A percentile compares a stretch with the other conserved stretches of the same genome.
phyloP scores from a whole-genome alignment of 2,329 filamentous ascomycete genomes.

The Alternaria sp. region DNA sequence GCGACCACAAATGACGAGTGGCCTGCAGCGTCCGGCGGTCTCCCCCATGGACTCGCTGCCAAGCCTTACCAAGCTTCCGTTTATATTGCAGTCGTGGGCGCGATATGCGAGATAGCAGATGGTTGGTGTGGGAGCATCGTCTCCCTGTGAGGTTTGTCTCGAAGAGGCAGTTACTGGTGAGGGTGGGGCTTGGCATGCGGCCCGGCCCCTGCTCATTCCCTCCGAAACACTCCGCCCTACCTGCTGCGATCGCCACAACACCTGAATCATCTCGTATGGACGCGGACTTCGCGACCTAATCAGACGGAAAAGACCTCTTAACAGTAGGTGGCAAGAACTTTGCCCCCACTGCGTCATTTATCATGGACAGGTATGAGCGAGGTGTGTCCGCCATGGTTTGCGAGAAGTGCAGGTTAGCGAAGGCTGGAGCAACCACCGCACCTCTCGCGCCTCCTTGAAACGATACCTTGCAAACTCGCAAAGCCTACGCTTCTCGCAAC shows the following conservation, averaged over 20 bases:
- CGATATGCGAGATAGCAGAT: neutral
- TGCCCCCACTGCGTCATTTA: neutral
- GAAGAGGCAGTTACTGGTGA: neutral
- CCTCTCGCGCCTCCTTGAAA: neutral
- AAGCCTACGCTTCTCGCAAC: neutral
- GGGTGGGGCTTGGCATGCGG: neutral
- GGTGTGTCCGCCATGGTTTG: neutral
- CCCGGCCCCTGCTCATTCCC: neutral
- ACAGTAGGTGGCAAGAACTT: neutral
- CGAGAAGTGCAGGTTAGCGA: neutral
- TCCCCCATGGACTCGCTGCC: neutral
- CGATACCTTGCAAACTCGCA: neutral
- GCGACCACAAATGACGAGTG: neutral
- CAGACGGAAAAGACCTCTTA: neutral
- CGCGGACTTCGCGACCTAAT: neutral
- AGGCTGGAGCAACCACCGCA: neutral
- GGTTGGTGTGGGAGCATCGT: neutral
- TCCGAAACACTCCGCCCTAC: neutral
- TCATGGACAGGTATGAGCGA: neutral
- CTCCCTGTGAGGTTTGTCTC: neutral
- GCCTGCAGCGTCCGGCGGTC: neutral
- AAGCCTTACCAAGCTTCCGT: neutral
- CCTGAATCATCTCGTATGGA: neutral
- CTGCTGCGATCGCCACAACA: neutral
- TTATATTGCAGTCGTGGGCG: neutral